Percentiles rank a stretch among this genome's conserved stretches.
Evolutionary conservation across 1,284 basidiomycete species (phyloP).

Genomic region (Bjerkandera adusta): DNA sequence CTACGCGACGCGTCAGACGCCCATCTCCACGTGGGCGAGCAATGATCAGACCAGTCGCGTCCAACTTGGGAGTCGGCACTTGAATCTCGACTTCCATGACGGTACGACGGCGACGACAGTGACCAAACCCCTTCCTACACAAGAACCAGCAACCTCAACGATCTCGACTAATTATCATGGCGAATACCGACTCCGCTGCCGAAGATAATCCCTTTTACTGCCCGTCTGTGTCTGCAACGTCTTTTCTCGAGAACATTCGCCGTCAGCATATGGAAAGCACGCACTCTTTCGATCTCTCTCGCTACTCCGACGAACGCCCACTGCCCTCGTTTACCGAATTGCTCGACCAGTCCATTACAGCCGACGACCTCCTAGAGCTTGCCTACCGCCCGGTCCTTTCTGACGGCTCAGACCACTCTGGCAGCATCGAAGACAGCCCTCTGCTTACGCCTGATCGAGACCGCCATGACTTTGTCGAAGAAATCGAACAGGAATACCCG

Average conservation of each 20-base stretch:
- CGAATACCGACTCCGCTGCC: too few relatives aligned
- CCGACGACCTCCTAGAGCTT: conserved; percentile 24
- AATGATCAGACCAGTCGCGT: too few relatives aligned
- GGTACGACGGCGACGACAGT: too few relatives aligned
- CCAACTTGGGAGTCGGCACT: too few relatives aligned
- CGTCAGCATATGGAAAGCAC: conserved; percentile 8
- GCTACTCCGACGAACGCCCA: conserved; percentile 17
- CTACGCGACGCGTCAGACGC: too few relatives aligned
- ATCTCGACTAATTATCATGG: too few relatives aligned
- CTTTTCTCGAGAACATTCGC: conserved; percentile 38
- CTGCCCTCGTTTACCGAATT: conserved; percentile 34
- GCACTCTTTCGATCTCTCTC: conserved; percentile 18
- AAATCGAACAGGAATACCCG: background rate
- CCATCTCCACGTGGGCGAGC: too few relatives aligned
- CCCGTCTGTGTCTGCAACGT: conserved; percentile 39
- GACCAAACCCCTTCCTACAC: too few relatives aligned
- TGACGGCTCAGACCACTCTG: conserved; percentile 1
- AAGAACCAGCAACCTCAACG: too few relatives aligned
- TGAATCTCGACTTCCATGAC: too few relatives aligned
- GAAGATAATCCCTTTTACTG: conserved; percentile 29
- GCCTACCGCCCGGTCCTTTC: conserved; percentile 11
- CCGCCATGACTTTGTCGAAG: too few relatives aligned
- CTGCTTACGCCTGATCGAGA: too few relatives aligned
- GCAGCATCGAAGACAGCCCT: background rate
- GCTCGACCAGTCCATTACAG: conserved; percentile 32